Base-by-base conservation (phyloP, 441 rosid genomes). In the Lepidium campestre region DNA sequence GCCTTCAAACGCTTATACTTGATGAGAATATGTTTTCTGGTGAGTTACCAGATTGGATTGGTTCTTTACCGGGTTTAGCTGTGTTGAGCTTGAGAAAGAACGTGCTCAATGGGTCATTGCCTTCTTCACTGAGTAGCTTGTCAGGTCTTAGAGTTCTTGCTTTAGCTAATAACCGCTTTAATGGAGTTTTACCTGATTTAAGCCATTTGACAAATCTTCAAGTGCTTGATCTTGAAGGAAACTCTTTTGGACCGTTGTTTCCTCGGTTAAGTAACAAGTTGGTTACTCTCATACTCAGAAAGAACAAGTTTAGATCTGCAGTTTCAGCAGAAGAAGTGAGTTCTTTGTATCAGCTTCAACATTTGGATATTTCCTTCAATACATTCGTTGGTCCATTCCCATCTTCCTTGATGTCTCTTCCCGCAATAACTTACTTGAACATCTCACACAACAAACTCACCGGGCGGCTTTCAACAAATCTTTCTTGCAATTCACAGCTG, bases 21-120 rank as follows among this genome's bases (percentile, higher is more conserved):
- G 99, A 94, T 60, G 86, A 80, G 60, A 94, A 94, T 72, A 78
- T 86, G 87, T 76, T 94, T 42, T 75, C 88, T 19, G 96, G 96
- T 67, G 63, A 34, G 70, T 52, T 89, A 55, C 96, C 92, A 1
- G 78, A 61, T 59, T 86, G 92, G 94, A 36, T 91, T 25, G 83
- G 85, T 66, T 64, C 80, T 12, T 79, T 91, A 13, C 86, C 84
- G 2, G 41, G 65, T 73, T 74, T 89, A 79, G 68, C 87, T 12
- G 97, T 88, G 70, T 66, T 94, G 71, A 94, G 94, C 75, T 62
- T 88, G 72, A 85, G 88, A 72, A 84, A 84, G 57, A 94, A 94
- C 52, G 67, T 73, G 70, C 67, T 94, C 39, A 91, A 86, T 57
- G 94, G 96, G 0, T 72, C 97, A 18, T 74, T 94, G 73, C 93